Conservation (phyloP, 1,284 basidiomycete species). For the Pseudozyma sp. region DNA sequence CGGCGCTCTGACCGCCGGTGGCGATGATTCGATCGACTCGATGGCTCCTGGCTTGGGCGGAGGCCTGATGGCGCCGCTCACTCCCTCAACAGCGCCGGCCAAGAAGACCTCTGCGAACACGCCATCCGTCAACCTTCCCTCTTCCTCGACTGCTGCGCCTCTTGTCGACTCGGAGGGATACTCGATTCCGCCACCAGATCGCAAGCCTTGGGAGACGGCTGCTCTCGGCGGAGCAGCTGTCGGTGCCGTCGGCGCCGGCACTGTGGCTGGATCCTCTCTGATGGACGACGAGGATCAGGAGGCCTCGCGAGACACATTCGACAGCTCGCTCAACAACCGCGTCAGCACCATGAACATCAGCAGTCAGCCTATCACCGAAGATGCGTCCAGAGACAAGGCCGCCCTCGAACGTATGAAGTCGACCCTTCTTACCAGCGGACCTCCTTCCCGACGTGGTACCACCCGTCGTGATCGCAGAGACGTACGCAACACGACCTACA, state of each 20-base stretch:
- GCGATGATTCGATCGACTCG: constrained; percentile 48
- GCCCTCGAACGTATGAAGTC: constrained; percentile 72
- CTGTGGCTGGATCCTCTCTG: constrained; percentile 42
- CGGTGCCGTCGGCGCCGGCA: constrained; percentile 3
- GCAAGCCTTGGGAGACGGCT: constrained; percentile 70
- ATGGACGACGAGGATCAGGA: constrained; percentile 66
- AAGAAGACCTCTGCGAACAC: constrained; percentile 20
- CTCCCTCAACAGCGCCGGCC: constrained; percentile 29
- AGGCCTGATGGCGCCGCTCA: constrained; percentile 58
- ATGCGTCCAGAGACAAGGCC: constrained; percentile 70
- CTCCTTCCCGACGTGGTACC: constrained; percentile 67
- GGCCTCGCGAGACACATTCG: constrained; percentile 34
- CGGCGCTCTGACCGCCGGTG: constrained; percentile 13
- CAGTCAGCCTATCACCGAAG: constrained; percentile 70
- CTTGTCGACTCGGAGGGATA: constrained; percentile 72
- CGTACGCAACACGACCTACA: constrained; percentile 71
- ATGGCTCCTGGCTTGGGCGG: constrained; percentile 25
- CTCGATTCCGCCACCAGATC: constrained; percentile 72
- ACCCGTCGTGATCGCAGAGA: constrained; percentile 71
- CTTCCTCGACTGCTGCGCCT: constrained; percentile 27
- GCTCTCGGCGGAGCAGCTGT: constrained; percentile 8
- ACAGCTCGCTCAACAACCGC: constrained; percentile 33
- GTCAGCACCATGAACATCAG: constrained; percentile 68
- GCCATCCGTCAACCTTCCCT: constrained; percentile 6
- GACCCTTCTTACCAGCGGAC: constrained; percentile 67